Evolutionary conservation across 177 flowering plant species (phyloP).

Genomic region (Vitis hybrid): DNA sequence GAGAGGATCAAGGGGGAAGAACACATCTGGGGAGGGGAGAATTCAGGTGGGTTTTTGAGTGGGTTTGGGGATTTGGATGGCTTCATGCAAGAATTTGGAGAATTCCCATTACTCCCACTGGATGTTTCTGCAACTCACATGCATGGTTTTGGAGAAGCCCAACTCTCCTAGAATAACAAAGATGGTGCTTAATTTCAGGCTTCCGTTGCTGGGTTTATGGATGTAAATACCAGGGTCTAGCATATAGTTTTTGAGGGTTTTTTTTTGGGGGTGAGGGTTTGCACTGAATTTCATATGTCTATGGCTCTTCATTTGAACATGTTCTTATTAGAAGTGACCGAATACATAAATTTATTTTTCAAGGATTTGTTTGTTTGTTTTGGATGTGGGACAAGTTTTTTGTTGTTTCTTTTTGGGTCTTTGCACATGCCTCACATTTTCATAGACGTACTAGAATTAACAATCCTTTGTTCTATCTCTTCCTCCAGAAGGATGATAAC

Average conservation of each 20-base stretch:
- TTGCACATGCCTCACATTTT: neutral
- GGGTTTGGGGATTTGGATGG: constrained; percentile 70
- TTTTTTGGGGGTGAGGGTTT: neutral
- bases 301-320: neutral
- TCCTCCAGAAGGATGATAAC: no score
- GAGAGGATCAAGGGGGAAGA: constrained; percentile 41
- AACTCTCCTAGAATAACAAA: constrained; percentile 17
- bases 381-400: neutral
- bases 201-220: no score
- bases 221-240: no score
- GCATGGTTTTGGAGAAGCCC: constrained; percentile 47
- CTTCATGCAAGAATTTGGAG: constrained; percentile 55
- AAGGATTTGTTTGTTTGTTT: constrained; percentile 2
- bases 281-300: neutral
- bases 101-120: constrained; percentile 47
- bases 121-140: constrained; percentile 30
- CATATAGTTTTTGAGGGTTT: neutral
- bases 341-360: no score
- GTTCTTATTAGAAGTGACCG: no score
- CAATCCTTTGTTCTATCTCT: no score
- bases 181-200: no score
- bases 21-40: constrained; percentile 45
- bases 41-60: constrained; percentile 44
- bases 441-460: no score
- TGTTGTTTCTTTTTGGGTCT: constrained; percentile 5